Conservation (phyloP, 805 yeast genomes). For the Kregervanrija fluxuum region DNA sequence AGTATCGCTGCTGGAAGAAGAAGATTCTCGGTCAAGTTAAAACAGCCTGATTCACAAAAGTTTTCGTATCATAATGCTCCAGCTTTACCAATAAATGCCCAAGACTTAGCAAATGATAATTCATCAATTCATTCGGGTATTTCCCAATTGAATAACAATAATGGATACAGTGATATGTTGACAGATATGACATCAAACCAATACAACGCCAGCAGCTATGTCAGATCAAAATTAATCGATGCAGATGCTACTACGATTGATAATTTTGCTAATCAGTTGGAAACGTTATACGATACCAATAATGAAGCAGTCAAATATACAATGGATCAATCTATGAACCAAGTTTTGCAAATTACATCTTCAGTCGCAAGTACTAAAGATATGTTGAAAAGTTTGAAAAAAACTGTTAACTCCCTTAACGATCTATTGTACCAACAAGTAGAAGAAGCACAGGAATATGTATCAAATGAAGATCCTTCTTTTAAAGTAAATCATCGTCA, state of each 20-base stretch:
- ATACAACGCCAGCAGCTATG: conserved; percentile 43
- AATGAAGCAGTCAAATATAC: conserved; percentile 50
- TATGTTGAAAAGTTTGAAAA: conserved; percentile 56
- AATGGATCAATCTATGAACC: conserved; percentile 56
- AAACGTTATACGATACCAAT: conserved; percentile 26
- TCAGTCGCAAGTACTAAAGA: conserved; percentile 58
- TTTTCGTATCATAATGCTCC: conserved; percentile 15
- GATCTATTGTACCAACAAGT: conserved; percentile 43
- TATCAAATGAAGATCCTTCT: background rate
- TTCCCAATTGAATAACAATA: conserved; percentile 5
- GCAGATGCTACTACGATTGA: conserved; percentile 71
- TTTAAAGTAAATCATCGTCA: conserved; percentile 48
- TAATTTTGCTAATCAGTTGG: conserved; percentile 38
- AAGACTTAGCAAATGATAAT: conserved; percentile 3
- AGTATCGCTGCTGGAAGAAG: conserved; percentile 28
- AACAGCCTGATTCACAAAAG: conserved; percentile 9
- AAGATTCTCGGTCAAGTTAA: conserved; percentile 35
- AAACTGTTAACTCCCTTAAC: conserved; percentile 50
- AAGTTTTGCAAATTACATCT: conserved; percentile 49
- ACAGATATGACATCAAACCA: conserved; percentile 31
- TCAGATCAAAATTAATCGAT: conserved; percentile 44
- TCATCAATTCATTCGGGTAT: conserved; percentile 2
- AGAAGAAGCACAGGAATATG: conserved; percentile 20
- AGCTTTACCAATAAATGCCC: conserved; percentile 22
- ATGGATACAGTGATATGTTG: conserved; percentile 14